Evolutionary conservation across 768 basidiomycete species (phyloP).

Genomic region (Heimioporus sp.): DNA sequence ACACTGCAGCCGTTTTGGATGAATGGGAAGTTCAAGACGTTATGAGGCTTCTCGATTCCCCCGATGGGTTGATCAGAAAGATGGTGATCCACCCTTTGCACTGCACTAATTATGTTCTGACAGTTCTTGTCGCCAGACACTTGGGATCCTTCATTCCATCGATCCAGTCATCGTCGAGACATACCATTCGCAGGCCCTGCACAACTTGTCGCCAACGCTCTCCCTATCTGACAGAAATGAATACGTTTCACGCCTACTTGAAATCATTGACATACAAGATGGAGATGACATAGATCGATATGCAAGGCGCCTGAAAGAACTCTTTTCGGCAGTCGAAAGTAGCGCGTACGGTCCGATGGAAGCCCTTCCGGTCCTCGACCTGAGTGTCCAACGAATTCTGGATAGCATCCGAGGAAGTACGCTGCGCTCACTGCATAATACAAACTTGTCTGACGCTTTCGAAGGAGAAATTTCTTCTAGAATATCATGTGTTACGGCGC

Average conservation of each 20-base stretch:
- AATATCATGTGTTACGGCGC: conserved; percentile 42
- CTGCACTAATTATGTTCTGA: background rate
- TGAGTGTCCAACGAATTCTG: conserved; percentile 55
- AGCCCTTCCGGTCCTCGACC: conserved; percentile 48
- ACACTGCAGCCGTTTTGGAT: conserved; percentile 55
- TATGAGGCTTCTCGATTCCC: conserved; percentile 63
- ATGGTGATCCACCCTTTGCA: conserved; percentile 43
- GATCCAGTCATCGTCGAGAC: conserved; percentile 57
- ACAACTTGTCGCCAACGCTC: conserved; percentile 34
- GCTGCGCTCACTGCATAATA: conserved; percentile 6
- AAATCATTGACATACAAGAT: conserved; percentile 48
- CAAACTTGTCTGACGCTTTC: conserved; percentile 9
- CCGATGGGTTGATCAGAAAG: conserved; percentile 55
- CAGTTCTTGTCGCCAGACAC: conserved; percentile 43
- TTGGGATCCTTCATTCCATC: conserved; percentile 54
- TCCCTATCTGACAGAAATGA: conserved; percentile 40
- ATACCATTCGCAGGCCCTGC: conserved; percentile 47
- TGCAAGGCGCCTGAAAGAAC: conserved; percentile 46
- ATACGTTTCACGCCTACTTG: conserved; percentile 47
- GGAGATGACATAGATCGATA: conserved; percentile 57
- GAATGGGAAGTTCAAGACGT: conserved; percentile 70
- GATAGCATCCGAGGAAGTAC: conserved; percentile 49
- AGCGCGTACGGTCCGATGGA: conserved; percentile 23
- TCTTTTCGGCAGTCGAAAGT: conserved; percentile 39
- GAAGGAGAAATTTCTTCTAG: conserved; percentile 42